A percentile compares a stretch with the other conserved stretches of the same genome.
These are phyloP conservation scores for Mortierella sp. DNA, from an alignment of 371 early-diverging fungal species.

Conservation along the genomic window DNA sequence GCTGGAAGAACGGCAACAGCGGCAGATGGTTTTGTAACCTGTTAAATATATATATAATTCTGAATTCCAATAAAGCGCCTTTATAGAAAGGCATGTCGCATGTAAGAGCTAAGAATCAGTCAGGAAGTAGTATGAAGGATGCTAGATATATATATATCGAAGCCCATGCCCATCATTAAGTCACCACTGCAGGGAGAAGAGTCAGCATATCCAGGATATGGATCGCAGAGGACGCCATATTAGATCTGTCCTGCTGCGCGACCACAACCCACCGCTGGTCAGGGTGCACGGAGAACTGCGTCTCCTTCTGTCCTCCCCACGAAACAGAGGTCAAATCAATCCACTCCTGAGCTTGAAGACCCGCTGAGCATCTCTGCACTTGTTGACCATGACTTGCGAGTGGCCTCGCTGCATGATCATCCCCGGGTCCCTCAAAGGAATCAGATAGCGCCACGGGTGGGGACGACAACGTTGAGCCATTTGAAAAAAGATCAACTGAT, in stretches of 20 bases:
- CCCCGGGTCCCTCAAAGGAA: neutral
- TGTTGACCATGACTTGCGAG: neutral
- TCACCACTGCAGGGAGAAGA: conserved; percentile 2
- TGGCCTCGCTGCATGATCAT: no score
- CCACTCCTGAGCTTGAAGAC: conserved; percentile 13
- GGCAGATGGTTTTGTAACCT: no score
- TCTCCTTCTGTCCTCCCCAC: conserved; percentile 18
- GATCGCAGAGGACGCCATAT: conserved; percentile 5
- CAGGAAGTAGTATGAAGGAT: no score
- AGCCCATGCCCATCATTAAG: no score
- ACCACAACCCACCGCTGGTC: conserved; percentile 30
- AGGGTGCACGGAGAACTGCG: conserved; percentile 22
- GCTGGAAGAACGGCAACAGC: no score
- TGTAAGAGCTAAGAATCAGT: no score
- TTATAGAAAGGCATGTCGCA: no score
- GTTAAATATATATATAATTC: no score
- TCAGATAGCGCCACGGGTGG: conserved; percentile 20
- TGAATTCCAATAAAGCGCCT: no score
- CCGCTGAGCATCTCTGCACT: neutral
- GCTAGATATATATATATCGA: no score
- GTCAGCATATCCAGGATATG: conserved; percentile 30
- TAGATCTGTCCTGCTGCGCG: conserved; percentile 19
- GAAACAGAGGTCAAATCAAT: conserved; percentile 39
- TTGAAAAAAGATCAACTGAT: conserved; percentile 6
- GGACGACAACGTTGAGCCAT: conserved; percentile 20